A percentile compares a stretch with the other conserved stretches of the same genome.
Conservation (phyloP, 495 filamentous ascomycete species). For the Hypoxylon rickii region DNA sequence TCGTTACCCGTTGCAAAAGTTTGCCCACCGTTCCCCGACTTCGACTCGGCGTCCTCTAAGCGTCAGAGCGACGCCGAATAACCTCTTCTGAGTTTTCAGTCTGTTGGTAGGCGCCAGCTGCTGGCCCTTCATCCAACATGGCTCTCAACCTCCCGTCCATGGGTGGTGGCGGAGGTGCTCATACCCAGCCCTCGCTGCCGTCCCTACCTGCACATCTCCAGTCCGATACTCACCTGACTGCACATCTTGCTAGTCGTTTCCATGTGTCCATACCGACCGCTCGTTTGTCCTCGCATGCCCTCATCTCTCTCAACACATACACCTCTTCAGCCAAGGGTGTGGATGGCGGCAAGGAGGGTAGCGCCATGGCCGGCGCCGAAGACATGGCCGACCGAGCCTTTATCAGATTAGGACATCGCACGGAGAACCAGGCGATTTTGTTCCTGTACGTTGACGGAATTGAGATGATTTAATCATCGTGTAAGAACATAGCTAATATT, state of each 20-base stretch:
- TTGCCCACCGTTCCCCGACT: conserved; percentile 6
- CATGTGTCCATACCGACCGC: conserved; percentile 88
- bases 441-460: conserved; percentile 71
- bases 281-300: conserved; percentile 83
- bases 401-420: conserved; percentile 82
- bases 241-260: conserved; percentile 93
- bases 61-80: conserved; percentile 13
- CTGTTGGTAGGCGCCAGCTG: conserved; percentile 30
- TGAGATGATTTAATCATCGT: not conserved
- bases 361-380: conserved; percentile 84
- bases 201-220: conserved; percentile 88
- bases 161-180: conserved; percentile 61
- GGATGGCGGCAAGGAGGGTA: conserved; percentile 86
- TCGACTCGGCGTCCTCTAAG: conserved; percentile 3
- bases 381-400: conserved; percentile 85
- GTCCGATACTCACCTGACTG: conserved; percentile 94
- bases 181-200: conserved; percentile 88
- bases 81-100: conserved; percentile 17
- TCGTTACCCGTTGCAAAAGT: conserved; percentile 21
- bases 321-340: conserved; percentile 81
- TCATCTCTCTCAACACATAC: conserved; percentile 92
- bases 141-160: conserved; percentile 50
- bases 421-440: conserved; percentile 88
- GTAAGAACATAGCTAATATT: conserved; percentile 25
- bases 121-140: conserved; percentile 45